These are phyloP conservation scores for Tephrocybe sp. DNA, from an alignment of 768 basidiomycete species.

Conservation along the genomic window DNA sequence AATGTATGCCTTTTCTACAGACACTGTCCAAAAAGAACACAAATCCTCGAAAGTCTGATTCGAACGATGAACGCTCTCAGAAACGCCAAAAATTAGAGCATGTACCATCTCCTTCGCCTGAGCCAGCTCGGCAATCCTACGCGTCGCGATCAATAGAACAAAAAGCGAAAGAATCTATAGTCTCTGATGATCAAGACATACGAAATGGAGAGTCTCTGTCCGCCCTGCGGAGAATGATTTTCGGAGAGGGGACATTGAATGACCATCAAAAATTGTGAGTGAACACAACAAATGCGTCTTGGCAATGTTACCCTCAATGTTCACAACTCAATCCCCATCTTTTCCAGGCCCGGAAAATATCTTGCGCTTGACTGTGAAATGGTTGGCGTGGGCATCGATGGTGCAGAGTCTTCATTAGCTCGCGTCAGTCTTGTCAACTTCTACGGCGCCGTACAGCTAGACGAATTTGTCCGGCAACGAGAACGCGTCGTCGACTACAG, in stretches of 20 bases:
- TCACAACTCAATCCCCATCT: slow-evolving; percentile 14
- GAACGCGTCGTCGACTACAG: slow-evolving; percentile 92
- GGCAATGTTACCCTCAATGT: neutral
- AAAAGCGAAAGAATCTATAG: neutral
- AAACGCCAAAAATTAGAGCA: slow-evolving; percentile 31
- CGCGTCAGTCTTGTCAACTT: slow-evolving; percentile 91
- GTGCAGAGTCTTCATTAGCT: slow-evolving; percentile 80
- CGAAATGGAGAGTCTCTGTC: slow-evolving; percentile 51
- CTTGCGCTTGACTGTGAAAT: slow-evolving; percentile 95
- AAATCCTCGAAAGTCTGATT: neutral
- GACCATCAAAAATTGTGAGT: slow-evolving; percentile 41
- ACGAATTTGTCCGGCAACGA: slow-evolving; percentile 83
- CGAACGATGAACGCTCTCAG: slow-evolving; percentile 15
- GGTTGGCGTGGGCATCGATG: slow-evolving; percentile 91
- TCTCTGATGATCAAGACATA: slow-evolving; percentile 19
- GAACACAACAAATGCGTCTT: no score
- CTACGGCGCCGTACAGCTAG: slow-evolving; percentile 75
- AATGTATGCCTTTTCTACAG: slow-evolving; percentile 5
- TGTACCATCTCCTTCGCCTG: slow-evolving; percentile 8
- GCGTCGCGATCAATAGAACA: slow-evolving; percentile 2
- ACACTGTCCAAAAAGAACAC: slow-evolving; percentile 20
- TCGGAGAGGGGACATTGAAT: slow-evolving; percentile 42
- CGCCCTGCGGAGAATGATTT: slow-evolving; percentile 51
- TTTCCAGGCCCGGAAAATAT: slow-evolving; percentile 63
- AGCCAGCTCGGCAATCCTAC: neutral